These are phyloP conservation scores for Cymbidium sinense DNA, from an alignment of 106 monocot species.

Conservation along the genomic window DNA sequence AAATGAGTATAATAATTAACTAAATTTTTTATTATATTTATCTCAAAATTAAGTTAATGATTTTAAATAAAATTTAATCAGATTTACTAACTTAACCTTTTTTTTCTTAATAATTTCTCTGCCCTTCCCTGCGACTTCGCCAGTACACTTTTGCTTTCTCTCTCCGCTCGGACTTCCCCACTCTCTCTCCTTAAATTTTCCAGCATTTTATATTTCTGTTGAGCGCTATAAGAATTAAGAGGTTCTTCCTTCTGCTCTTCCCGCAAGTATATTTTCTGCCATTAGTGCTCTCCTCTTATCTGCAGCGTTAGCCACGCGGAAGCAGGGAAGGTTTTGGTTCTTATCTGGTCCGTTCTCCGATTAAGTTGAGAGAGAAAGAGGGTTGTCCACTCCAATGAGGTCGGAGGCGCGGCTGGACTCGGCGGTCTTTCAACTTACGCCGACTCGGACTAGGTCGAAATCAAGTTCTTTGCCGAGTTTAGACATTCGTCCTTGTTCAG, in stretches of 20 bases:
- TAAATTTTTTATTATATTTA: no score
- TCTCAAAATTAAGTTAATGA: no score
- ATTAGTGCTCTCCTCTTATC: background rate
- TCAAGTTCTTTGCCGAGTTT: background rate
- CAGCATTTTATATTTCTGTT: background rate
- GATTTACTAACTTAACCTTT: no score
- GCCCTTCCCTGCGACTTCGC: no score
- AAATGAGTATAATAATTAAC: no score
- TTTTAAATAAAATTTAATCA: no score
- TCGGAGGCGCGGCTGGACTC: conserved; percentile 51
- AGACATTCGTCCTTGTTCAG: background rate
- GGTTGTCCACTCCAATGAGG: conserved; percentile 24
- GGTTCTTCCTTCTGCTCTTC: no score
- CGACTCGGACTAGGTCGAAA: conserved; percentile 57
- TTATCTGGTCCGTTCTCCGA: background rate
- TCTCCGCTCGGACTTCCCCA: background rate
- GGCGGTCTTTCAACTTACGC: conserved; percentile 66
- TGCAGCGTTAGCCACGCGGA: background rate
- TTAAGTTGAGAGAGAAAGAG: background rate
- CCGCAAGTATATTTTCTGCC: background rate
- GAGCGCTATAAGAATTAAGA: background rate
- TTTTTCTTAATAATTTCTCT: no score
- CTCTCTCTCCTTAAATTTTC: no score
- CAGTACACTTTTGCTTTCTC: no score
- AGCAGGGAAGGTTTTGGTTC: background rate